Evolutionary conservation across 345 rosid genomes (phyloP), one percentile per base, ranked within the genome.

Genomic region (Eucalyptus tenuipes): DNA sequence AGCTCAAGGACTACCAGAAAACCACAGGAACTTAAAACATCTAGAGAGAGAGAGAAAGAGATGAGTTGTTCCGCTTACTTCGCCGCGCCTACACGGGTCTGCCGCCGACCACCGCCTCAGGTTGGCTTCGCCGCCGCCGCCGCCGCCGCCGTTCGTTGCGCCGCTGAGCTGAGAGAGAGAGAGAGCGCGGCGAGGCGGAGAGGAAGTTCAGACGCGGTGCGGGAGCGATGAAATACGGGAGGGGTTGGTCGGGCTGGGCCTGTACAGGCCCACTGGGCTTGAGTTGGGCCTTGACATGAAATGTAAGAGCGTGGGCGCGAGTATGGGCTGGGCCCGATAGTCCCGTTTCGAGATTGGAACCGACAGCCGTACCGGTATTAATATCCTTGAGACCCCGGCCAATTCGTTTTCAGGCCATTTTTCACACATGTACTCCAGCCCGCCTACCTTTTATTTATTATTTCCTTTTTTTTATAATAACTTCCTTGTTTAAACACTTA

Each of bases 271-370:
- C 40, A 64, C 2, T 14, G 37, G 81, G 25, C 81, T 68, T 68
- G 0, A 1, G 0, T 15, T 33, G 40, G 75, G 75, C 75, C 40
- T 64, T 14, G 37, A 14, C 37, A 7, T 14, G 5, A 14, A n/a
- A n/a, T 31, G 4, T 14, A 64, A n/a, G 75, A 7, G 4, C 31
- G 20, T n/a, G 37, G 75, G 20, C 3, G 10, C 33, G 20, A 64
- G 75, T 33, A 4, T 14, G 40, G 20, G 33, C 75, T 31, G 37
- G 75, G 33, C 75, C 75, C 10, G 20, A 64, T n/a, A 64, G 71
- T n/a, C 37, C 37, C 10, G 10, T n/a, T 64, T n/a, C 37, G 0
- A 64, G 18, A n/a, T n/a, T 64, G 37, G 20, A 64, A 4, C 75
- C 17, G 20, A 64, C 37, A 14, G n/a, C 37, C 18, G 75, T 3